A percentile compares a stretch with the other conserved stretches of the same genome.
Evolutionary conservation across 2,329 filamentous ascomycete genomes (phyloP).

Genomic region (Davidsoniella virescens): DNA sequence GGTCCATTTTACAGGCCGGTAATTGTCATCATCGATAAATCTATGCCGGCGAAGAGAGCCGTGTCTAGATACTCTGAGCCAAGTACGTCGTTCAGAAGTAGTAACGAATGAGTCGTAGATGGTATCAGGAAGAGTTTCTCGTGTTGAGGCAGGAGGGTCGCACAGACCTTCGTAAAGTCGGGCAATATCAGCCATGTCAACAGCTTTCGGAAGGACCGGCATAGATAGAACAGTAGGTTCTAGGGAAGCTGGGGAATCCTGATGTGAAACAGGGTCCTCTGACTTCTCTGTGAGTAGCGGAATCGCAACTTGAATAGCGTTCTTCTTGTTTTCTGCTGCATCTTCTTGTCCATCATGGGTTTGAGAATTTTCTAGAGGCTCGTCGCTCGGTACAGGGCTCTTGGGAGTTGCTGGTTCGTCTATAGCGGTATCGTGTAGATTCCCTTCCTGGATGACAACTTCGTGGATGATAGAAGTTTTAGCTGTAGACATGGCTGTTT

Average conservation of each 20-base stretch:
- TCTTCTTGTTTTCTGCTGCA: not conserved
- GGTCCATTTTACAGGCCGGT: constrained; percentile 41
- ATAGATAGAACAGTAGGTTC: not conserved
- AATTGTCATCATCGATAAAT: constrained; percentile 40
- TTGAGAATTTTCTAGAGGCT: not conserved
- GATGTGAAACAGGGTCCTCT: too few species aligned
- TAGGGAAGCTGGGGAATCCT: too few species aligned
- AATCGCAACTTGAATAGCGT: too few species aligned
- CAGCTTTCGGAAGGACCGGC: not conserved
- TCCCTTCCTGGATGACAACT: too few species aligned
- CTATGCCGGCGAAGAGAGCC: constrained; percentile 43
- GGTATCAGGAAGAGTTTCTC: constrained; percentile 27
- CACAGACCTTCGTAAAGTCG: constrained; percentile 19
- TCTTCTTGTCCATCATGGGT: not conserved
- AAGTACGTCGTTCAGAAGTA: constrained; percentile 43
- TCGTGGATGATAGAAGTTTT: too few species aligned
- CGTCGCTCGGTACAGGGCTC: too few species aligned
- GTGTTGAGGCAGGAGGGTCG: constrained; percentile 16
- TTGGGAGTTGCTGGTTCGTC: too few species aligned
- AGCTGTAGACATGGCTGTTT: too few species aligned
- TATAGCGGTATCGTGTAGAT: too few species aligned
- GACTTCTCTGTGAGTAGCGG: too few species aligned
- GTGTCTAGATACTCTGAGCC: constrained; percentile 47
- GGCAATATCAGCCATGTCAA: constrained; percentile 11
- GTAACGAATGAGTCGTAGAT: constrained; percentile 36